These are phyloP conservation scores for Solanum rostratum DNA, from an alignment of 257 asterid genomes.

Conservation along the genomic window DNA sequence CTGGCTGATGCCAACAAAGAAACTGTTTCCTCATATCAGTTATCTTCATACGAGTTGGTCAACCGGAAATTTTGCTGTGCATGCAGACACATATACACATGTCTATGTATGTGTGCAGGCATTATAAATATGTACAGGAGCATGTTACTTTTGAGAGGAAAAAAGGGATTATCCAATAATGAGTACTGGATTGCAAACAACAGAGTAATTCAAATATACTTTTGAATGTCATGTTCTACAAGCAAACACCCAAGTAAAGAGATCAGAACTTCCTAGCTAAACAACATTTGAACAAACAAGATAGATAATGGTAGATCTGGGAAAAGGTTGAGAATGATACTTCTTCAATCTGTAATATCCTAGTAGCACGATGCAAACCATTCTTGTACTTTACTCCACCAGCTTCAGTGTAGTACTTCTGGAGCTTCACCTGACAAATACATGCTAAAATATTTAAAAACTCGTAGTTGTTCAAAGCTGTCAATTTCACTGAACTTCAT, in stretches of 20 bases:
- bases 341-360: slow-evolving; percentile 83
- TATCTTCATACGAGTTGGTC: not conserved
- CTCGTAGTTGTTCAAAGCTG: not conserved
- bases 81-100: not conserved
- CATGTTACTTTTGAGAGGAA: not conserved
- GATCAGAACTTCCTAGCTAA: not conserved
- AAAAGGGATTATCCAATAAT: not conserved
- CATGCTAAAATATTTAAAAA: not conserved
- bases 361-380: slow-evolving; percentile 67
- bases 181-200: not conserved
- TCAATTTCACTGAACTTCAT: not conserved
- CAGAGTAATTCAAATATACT: not conserved
- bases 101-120: not conserved
- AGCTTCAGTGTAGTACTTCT: slow-evolving; percentile 75
- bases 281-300: not conserved
- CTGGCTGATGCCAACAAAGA: not conserved
- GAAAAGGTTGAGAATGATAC: slow-evolving; percentile 43
- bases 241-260: not conserved
- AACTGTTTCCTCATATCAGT: not conserved
- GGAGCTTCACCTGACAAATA: slow-evolving; percentile 68
- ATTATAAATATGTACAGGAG: not conserved
- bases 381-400: slow-evolving; percentile 58
- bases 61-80: not conserved
- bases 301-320: slow-evolving; percentile 4
- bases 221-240: not conserved